Base-by-base conservation (phyloP, 768 basidiomycete genomes). In the Thelephora ganbajun region DNA sequence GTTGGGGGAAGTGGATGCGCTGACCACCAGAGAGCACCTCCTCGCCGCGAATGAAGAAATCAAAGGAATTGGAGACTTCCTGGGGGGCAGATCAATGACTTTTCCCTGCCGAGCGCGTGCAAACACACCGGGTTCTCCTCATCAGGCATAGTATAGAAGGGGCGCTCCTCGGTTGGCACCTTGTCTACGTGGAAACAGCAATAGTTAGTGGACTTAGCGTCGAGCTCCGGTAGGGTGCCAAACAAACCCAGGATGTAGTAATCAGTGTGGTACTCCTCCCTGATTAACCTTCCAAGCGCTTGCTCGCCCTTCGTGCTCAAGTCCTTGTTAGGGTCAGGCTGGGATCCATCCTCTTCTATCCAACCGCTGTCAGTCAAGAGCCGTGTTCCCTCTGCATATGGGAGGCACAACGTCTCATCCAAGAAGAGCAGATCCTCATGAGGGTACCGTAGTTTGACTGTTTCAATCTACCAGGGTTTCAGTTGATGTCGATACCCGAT, bases 111-210 rank as follows among this genome's bases (percentile, higher is more conserved):
- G 34, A 35, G 57, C 65, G 16, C 14, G 13, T 2, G 18, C 2
- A 39, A 48, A 66, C 80, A 55, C 56, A 91, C 89, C 4, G 85
- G 79, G 63, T 97, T 82, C 53, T 76, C 70, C 3, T 92, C 78
- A 66, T 99, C 96, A 43, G 93, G 88, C 96, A 99, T 98, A 48
- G 96, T 99, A 67, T 99, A 99, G 68, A 99, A 99, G 7, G 96
- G 96, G 49, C 96, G 82, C 48, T 97, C 78, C 34, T 76, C 83
- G 59, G 89, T 71, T 3, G 96, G 94, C 75, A 98, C 98, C 66
- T 98, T 98, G 72, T 99, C 96, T 54, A 94, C 79, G 61, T 18
- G 26, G n/a, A 22, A 23, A 46, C 36, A 44, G 3, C 22, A 11
- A 22, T 5, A 9, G 26, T 46, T 22, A 49, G 48, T 26, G 5